Evolutionary conservation across 176 grass and related monocot species (phyloP), one percentile per base, ranked within the genome.

Genomic region (Tuctoria greenei): DNA sequence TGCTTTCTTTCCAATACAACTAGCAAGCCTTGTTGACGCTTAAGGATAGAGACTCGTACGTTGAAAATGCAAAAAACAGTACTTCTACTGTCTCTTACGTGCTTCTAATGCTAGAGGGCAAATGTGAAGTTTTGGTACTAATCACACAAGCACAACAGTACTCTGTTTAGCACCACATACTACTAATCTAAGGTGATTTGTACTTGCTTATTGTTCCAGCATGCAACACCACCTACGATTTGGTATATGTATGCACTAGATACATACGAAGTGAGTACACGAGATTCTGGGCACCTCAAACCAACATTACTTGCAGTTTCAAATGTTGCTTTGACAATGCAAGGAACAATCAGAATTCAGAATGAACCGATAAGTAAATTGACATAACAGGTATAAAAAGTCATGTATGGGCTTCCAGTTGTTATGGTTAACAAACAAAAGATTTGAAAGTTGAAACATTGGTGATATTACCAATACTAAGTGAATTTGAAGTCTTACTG

Each of bases 381-480:
- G 12, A 51, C 36, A 34, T 14, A 47, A 21, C 5, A 61, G 61
- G 66, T 38, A 60, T 21, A 14, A 58, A 85, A 41, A 49, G 46
- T 17, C 18, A 10, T 26, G 31, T 72, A 17, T 13, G 8, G 68
- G 43, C 37, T 79, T 81, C 47, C 79, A 27, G n/a, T 64, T 76
- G 26, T 45, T 64, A 65, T 72, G 16, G 43, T 77, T 42, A 34
- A 87, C 24, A 73, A 82, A 51, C 31, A 50, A 61, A 73, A 68
- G 18, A 27, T 78, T 25, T 41, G 23, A 69, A 40, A 72, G 40
- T 23, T 73, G 17, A 37, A 6, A 28, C 7, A 88, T 66, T 63
- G 45, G 1, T 74, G 26, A 46, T 72, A 62, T 68, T 63, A 83
- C 69, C 80, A 83, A 86, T 87, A 92, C 46, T 80, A 52, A 37